Evolutionary conservation across 2,329 filamentous ascomycete species (phyloP).

Genomic region (Xylaria sp.): DNA sequence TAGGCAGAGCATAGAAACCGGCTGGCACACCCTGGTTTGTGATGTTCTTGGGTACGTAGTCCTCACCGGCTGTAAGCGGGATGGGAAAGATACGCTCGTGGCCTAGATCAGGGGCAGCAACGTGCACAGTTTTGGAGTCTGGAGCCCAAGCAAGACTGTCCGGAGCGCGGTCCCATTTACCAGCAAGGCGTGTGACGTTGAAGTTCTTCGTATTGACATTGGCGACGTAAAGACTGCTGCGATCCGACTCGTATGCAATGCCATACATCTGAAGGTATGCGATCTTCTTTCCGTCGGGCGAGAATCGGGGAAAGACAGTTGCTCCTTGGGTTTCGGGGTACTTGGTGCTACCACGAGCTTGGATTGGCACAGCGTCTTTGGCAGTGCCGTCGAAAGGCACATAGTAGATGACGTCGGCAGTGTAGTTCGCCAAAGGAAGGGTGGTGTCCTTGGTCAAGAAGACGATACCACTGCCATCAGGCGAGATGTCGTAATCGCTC

Average conservation of each 20-base stretch:
- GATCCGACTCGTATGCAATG: constrained; percentile 65
- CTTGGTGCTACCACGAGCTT: constrained; percentile 48
- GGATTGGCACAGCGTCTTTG: constrained; percentile 50
- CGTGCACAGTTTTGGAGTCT: constrained; percentile 48
- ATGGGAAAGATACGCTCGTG: constrained; percentile 50
- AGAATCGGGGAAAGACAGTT: constrained; percentile 59
- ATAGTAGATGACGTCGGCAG: constrained; percentile 51
- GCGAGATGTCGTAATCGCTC: constrained; percentile 69
- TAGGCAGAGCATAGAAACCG: constrained; percentile 47
- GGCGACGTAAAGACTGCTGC: constrained; percentile 51
- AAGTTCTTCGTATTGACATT: constrained; percentile 62
- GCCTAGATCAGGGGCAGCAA: constrained; percentile 48
- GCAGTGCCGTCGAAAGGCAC: constrained; percentile 49
- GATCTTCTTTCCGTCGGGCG: constrained; percentile 65
- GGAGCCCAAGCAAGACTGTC: constrained; percentile 46
- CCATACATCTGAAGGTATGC: constrained; percentile 72
- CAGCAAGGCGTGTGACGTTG: constrained; percentile 49
- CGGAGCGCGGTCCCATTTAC: constrained; percentile 49
- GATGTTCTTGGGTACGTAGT: constrained; percentile 49
- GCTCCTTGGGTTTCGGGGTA: constrained; percentile 51
- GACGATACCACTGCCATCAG: constrained; percentile 57
- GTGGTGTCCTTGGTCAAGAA: constrained; percentile 67
- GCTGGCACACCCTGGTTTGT: constrained; percentile 49
- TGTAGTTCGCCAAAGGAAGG: constrained; percentile 66
- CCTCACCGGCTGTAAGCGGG: constrained; percentile 46